Evolutionary conservation across 768 basidiomycete genomes (phyloP).

Genomic region (Leccinellum rugosiceps): DNA sequence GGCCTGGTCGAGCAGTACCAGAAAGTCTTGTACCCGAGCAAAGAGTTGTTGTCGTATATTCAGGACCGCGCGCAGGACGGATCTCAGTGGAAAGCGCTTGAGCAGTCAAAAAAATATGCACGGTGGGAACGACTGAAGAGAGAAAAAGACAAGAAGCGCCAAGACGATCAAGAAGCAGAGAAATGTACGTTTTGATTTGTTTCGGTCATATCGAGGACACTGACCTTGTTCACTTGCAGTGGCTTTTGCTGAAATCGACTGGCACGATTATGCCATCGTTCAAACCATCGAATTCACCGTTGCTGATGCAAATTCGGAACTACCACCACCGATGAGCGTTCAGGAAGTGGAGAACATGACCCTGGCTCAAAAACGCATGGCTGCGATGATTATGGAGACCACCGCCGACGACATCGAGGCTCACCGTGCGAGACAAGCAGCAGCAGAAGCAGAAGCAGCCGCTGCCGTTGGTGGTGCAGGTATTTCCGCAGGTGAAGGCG

Average conservation of each 20-base stretch:
- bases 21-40: conserved; percentile 81
- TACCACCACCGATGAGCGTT: conserved; percentile 95
- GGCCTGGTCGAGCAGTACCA: conserved; percentile 95
- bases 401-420: conserved; percentile 85
- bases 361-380: conserved; percentile 95
- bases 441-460: conserved; percentile 81
- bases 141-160: conserved; percentile 80
- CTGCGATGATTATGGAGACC: conserved; percentile 97
- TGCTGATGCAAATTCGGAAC: conserved; percentile 84
- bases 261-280: conserved; percentile 98
- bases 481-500: conserved; percentile 40
- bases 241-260: conserved; percentile 97
- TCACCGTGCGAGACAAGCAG: conserved; percentile 75
- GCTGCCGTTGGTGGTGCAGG: conserved; percentile 72
- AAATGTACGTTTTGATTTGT: conserved; percentile 53
- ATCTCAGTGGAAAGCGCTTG: conserved; percentile 75
- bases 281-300: conserved; percentile 97
- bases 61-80: conserved; percentile 61
- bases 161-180: conserved; percentile 92
- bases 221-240: conserved; percentile 39
- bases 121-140: conserved; percentile 86
- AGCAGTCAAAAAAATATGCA: conserved; percentile 71
- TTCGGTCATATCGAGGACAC: not conserved
- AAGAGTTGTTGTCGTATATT: conserved; percentile 72
- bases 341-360: conserved; percentile 97